Evolutionary conservation across 2,329 filamentous ascomycete genomes (phyloP).

Genomic region (Ceratocystis colombiana): DNA sequence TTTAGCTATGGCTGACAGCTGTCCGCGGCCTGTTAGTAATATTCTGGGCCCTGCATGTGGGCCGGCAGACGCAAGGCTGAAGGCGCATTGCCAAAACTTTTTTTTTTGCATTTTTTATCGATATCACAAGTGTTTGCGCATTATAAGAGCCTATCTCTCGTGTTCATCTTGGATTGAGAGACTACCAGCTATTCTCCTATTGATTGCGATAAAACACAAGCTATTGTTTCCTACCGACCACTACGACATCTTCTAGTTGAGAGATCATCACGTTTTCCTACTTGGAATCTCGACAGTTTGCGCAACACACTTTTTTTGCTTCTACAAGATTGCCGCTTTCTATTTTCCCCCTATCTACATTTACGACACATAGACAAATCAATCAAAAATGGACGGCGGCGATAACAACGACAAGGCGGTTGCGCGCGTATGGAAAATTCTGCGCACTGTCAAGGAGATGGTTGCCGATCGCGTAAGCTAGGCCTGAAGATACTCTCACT

Average conservation of each 20-base stretch:
- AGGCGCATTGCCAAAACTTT: constrained; percentile 21
- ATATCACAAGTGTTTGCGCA: constrained; percentile 2
- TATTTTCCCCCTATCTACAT: not conserved
- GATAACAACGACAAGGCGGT: constrained; percentile 40
- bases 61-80: constrained; percentile 19
- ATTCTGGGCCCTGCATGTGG: constrained; percentile 11
- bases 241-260: too few species aligned
- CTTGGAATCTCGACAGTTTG: too few species aligned
- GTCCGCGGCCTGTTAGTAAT: not conserved
- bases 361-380: not conserved
- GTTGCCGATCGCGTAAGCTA: constrained; percentile 74
- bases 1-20: not conserved
- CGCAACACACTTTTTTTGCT: too few species aligned
- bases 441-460: constrained; percentile 92
- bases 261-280: too few species aligned
- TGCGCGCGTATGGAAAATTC: constrained; percentile 80
- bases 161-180: too few species aligned
- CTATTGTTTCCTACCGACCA: too few species aligned
- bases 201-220: too few species aligned
- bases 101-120: constrained; percentile 22
- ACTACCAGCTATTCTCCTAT: too few species aligned
- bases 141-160: not conserved
- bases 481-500: not conserved
- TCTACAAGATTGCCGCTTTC: not conserved
- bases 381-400: constrained; percentile 35